Percentiles rank a stretch among this genome's conserved stretches.
phyloP scores from a whole-genome alignment of 2,329 filamentous ascomycete genomes.

The Aspergillus niger region DNA sequence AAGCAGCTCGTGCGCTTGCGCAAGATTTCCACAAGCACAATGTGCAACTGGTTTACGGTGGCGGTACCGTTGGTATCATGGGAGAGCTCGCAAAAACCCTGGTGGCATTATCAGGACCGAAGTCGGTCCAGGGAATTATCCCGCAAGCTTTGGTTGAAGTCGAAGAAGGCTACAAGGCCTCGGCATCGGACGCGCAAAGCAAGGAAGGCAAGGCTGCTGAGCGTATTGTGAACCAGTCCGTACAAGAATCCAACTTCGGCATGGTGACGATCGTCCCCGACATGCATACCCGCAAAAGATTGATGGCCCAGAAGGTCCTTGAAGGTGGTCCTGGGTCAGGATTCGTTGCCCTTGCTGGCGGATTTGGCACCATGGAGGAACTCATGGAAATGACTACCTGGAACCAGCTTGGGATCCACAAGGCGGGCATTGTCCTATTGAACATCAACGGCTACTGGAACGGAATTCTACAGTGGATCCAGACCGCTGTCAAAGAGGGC shows the following conservation, averaged over 20 bases:
- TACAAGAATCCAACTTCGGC: conserved; percentile 63
- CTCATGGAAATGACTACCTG: conserved; percentile 90
- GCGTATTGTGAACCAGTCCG: conserved; percentile 60
- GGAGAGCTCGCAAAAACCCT: conserved; percentile 87
- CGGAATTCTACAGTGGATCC: conserved; percentile 79
- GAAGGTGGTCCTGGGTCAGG: conserved; percentile 78
- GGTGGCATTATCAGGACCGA: conserved; percentile 76
- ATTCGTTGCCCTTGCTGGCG: conserved; percentile 85
- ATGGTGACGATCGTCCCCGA: conserved; percentile 84
- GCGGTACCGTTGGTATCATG: conserved; percentile 93
- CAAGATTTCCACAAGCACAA: conserved; percentile 71
- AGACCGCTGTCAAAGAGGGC: conserved; percentile 70
- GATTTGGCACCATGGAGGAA: conserved; percentile 95
- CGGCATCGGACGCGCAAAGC: conserved; percentile 43
- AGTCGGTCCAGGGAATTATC: conserved; percentile 89
- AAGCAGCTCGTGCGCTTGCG: conserved; percentile 75
- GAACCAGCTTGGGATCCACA: conserved; percentile 96
- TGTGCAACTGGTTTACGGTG: conserved; percentile 88
- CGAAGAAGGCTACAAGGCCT: conserved; percentile 53
- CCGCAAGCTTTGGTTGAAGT: conserved; percentile 79
- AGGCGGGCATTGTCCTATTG: conserved; percentile 73
- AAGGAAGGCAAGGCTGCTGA: conserved; percentile 46
- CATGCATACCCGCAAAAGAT: conserved; percentile 93
- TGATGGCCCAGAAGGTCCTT: conserved; percentile 89
- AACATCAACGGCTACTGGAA: conserved; percentile 94